Evolutionary conservation across 148 eudicot species (phyloP).

Genomic region (Cornus florida): DNA sequence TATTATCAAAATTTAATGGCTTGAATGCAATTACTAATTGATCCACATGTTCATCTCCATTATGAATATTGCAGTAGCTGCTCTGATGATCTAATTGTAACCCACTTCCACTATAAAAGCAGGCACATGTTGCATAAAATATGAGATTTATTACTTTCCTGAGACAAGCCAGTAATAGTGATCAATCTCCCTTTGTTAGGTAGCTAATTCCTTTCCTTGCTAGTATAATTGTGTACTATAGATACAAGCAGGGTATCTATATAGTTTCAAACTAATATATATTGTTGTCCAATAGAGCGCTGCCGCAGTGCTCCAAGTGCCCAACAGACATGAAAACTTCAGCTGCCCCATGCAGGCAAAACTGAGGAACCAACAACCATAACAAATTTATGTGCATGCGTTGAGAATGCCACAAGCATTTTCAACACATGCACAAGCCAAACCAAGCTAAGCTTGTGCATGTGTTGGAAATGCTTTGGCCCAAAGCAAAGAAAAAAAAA

Average conservation of each 20-base stretch:
- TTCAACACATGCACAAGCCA: no score
- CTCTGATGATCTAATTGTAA: no score
- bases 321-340: slow-evolving; percentile 43
- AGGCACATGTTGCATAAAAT: slow-evolving; percentile 28
- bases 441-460: not conserved
- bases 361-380: slow-evolving; percentile 36
- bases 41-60: no score
- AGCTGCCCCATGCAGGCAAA: slow-evolving; percentile 36
- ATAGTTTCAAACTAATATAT: slow-evolving; percentile 25
- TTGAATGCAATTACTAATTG: no score
- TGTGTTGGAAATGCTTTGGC: not conserved
- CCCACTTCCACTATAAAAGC: slow-evolving; percentile 10
- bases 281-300: slow-evolving; percentile 33
- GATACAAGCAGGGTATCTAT: slow-evolving; percentile 27
- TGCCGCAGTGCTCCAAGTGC: slow-evolving; percentile 35
- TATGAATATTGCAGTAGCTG: no score
- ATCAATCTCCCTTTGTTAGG: slow-evolving; percentile 43
- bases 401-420: no score
- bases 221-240: slow-evolving; percentile 31
- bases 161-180: slow-evolving; percentile 33
- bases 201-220: slow-evolving; percentile 34
- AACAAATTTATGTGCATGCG: slow-evolving; percentile 38
- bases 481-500: slow-evolving; percentile 17
- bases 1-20: no score
- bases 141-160: slow-evolving; percentile 28